phyloP scores from a whole-genome alignment of 768 basidiomycete genomes.

The Trametes elegans region DNA sequence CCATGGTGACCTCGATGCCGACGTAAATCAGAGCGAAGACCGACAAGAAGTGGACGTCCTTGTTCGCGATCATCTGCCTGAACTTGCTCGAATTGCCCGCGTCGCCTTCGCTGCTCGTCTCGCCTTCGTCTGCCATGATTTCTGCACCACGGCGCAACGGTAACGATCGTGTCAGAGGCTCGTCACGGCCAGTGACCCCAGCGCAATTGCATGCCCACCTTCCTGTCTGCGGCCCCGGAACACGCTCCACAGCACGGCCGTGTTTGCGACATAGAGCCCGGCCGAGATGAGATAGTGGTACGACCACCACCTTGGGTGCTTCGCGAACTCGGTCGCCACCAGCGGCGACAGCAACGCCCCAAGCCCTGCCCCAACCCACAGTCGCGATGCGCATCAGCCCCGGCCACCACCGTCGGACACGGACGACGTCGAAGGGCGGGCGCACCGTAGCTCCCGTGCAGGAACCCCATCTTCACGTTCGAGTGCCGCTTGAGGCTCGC shows the following conservation, averaged over 20 bases:
- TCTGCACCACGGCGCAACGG: slow-evolving; percentile 15
- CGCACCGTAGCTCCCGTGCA: slow-evolving; percentile 64
- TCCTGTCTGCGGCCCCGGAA: slow-evolving; percentile 31
- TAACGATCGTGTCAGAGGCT: neutral
- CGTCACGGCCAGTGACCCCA: no score
- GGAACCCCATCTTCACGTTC: slow-evolving; percentile 60
- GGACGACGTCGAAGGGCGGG: no score
- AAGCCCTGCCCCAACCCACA: no score
- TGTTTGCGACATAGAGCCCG: slow-evolving; percentile 23
- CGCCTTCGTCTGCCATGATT: slow-evolving; percentile 26
- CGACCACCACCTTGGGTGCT: slow-evolving; percentile 39
- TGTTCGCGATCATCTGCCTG: slow-evolving; percentile 33
- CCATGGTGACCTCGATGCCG: slow-evolving; percentile 41
- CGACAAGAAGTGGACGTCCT: slow-evolving; percentile 37
- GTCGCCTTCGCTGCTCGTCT: slow-evolving; percentile 26
- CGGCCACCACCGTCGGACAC: no score
- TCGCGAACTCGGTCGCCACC: slow-evolving; percentile 53
- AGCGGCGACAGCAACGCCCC: slow-evolving; percentile 52
- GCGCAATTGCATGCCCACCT: slow-evolving; percentile 20
- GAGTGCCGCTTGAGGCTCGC: slow-evolving; percentile 54
- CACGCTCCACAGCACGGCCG: slow-evolving; percentile 15
- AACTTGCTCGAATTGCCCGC: slow-evolving; percentile 28
- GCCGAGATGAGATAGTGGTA: slow-evolving; percentile 42
- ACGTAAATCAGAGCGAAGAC: slow-evolving; percentile 40
- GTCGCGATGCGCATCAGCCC: no score